phyloP scores from a whole-genome alignment of 2,329 filamentous ascomycete genomes.

The Keithomyces neogunnii region DNA sequence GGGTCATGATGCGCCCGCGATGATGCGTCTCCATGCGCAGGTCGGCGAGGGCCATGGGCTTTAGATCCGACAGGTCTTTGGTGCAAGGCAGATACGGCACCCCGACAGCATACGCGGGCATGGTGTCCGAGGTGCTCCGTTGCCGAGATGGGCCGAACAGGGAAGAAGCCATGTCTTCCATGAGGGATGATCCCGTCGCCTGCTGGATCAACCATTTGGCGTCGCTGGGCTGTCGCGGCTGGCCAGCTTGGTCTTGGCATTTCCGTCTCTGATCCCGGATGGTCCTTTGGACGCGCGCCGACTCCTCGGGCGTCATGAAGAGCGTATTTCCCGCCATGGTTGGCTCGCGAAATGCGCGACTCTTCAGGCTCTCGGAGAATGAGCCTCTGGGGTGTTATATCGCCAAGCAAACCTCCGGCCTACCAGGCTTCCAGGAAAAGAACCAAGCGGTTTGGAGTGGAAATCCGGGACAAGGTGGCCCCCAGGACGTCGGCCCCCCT shows the following conservation, averaged over 20 bases:
- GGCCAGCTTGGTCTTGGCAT: conserved; percentile 13
- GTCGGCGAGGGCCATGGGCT: conserved; percentile 16
- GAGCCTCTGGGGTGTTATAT: no score
- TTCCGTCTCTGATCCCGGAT: conserved; percentile 14
- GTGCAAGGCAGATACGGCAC: conserved; percentile 18
- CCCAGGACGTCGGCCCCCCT: no score
- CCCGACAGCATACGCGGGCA: conserved; percentile 20
- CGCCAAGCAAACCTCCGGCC: no score
- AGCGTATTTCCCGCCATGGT: conserved; percentile 14
- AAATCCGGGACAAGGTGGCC: no score
- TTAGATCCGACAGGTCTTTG: conserved; percentile 10
- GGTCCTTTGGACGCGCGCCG: conserved; percentile 16
- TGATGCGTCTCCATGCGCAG: conserved; percentile 22
- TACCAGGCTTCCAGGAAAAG: no score
- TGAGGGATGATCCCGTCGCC: conserved; percentile 19
- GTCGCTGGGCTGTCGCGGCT: conserved; percentile 13
- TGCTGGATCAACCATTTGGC: conserved; percentile 13
- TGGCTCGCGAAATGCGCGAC: no score
- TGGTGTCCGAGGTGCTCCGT: conserved; percentile 11
- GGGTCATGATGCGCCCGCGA: conserved; percentile 14
- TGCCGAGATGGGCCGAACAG: conserved; percentile 10
- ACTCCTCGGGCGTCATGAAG: conserved; percentile 23
- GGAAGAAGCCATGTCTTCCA: conserved; percentile 22
- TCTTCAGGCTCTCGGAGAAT: no score
- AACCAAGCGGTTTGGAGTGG: no score